Conservation (phyloP, 2,329 filamentous ascomycete species). For the Fusarium sp. region DNA sequence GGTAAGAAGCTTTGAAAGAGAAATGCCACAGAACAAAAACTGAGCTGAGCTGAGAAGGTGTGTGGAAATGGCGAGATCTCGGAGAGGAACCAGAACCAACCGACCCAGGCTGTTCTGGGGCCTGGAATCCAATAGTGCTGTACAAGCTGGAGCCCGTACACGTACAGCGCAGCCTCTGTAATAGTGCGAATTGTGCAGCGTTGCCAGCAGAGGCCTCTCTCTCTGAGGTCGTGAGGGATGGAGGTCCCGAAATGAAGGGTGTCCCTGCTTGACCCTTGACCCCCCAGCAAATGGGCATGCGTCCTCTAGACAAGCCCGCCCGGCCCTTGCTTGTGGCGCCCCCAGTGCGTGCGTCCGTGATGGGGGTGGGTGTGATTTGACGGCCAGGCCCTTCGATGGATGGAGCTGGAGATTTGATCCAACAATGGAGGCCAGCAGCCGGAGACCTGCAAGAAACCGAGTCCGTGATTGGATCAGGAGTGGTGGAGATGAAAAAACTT, state of each 20-base stretch:
- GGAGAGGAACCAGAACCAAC: background rate
- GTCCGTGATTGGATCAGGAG: slow-evolving; percentile 31
- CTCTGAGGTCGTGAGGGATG: background rate
- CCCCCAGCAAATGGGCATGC: slow-evolving; percentile 21
- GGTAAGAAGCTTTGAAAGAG: background rate
- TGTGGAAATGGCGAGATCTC: slow-evolving; percentile 14
- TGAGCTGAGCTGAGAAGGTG: background rate
- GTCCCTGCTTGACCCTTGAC: slow-evolving; percentile 15
- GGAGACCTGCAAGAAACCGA: slow-evolving; percentile 18
- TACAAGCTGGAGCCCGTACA: background rate
- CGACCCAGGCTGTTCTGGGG: slow-evolving; percentile 8
- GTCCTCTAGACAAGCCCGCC: slow-evolving; percentile 3
- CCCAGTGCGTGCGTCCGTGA: slow-evolving; percentile 22
- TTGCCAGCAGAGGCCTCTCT: background rate
- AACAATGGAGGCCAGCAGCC: background rate
- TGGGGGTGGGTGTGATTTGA: slow-evolving; percentile 22
- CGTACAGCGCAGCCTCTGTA: slow-evolving; percentile 2
- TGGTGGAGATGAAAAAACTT: background rate
- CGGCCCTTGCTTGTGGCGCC: slow-evolving; percentile 26
- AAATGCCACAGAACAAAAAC: slow-evolving; percentile 3
- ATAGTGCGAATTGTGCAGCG: background rate
- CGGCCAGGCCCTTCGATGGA: background rate
- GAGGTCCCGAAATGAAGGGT: slow-evolving; percentile 42
- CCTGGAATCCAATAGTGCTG: slow-evolving; percentile 10
- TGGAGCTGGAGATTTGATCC: slow-evolving; percentile 10